phyloP scores from a whole-genome alignment of 2,329 filamentous ascomycete genomes.

The Elsinoe ampelina region DNA sequence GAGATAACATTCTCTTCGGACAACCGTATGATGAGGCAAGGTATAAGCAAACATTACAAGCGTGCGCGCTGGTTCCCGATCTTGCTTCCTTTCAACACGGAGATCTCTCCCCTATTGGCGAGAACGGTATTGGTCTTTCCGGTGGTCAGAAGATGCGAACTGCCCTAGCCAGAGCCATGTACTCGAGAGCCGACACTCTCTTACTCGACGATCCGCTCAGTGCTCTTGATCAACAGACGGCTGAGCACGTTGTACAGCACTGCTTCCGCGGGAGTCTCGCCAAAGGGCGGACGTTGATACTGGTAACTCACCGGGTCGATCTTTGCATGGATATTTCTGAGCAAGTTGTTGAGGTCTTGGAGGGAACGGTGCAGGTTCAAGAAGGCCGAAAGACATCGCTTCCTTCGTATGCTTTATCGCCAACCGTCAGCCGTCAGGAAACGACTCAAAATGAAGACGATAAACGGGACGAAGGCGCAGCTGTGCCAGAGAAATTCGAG shows the following conservation, averaged over 20 bases:
- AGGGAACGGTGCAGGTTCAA: conserved; percentile 43
- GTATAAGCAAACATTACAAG: conserved; percentile 60
- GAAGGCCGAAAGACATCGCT: conserved; percentile 18
- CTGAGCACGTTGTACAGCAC: conserved; percentile 50
- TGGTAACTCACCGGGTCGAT: conserved; percentile 59
- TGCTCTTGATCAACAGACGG: conserved; percentile 51
- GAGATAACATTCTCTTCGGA: conserved; percentile 59
- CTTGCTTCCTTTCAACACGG: conserved; percentile 55
- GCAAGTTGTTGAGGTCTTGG: conserved; percentile 61
- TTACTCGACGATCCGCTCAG: conserved; percentile 41
- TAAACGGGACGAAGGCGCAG: conserved; percentile 39
- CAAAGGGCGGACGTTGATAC: conserved; percentile 44
- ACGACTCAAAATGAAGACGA: conserved; percentile 21
- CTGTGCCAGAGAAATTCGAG: conserved; percentile 64
- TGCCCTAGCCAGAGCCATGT: conserved; percentile 39
- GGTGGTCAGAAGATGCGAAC: conserved; percentile 41
- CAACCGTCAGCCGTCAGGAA: conserved; percentile 15
- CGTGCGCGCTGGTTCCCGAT: conserved; percentile 53
- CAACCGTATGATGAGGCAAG: conserved; percentile 57
- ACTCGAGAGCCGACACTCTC: conserved; percentile 37
- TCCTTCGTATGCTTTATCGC: conserved; percentile 15
- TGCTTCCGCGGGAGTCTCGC: conserved; percentile 48
- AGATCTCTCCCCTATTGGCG: conserved; percentile 45
- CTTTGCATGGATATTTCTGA: conserved; percentile 63
- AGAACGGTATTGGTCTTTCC: conserved; percentile 39